Percentiles rank a stretch among this genome's conserved stretches.
Evolutionary conservation across 805 yeast genomes (phyloP).

Genomic region (Kazachstania viticola): DNA sequence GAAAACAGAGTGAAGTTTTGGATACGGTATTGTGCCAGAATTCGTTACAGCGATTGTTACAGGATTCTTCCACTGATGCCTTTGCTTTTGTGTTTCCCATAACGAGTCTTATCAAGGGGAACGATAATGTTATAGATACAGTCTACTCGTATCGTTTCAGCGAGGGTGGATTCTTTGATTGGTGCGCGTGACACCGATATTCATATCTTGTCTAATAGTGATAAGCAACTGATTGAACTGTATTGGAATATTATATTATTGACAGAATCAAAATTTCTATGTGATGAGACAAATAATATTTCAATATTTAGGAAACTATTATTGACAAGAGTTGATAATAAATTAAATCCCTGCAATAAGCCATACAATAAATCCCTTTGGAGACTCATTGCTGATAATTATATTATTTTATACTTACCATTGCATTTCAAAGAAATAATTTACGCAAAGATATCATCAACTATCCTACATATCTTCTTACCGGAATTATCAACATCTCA

Average conservation of each 20-base stretch:
- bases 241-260: conserved; percentile 25
- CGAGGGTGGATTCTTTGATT: conserved; percentile 19
- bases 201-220: not conserved
- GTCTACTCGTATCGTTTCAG: too few relatives aligned
- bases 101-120: too few relatives aligned
- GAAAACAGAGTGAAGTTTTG: too few relatives aligned
- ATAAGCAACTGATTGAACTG: conserved; percentile 11
- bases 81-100: too few relatives aligned
- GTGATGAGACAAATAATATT: not conserved
- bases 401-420: conserved; percentile 18
- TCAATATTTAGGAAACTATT: conserved; percentile 2
- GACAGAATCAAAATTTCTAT: conserved; percentile 19
- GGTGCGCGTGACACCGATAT: conserved; percentile 25
- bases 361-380: conserved; percentile 6
- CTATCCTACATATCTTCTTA: conserved; percentile 14
- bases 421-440: conserved; percentile 13
- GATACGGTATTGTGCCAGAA: too few relatives aligned
- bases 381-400: conserved; percentile 17
- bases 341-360: too few relatives aligned
- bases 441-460: conserved; percentile 15
- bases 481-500: conserved; percentile 2
- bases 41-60: too few relatives aligned
- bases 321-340: conserved; percentile 1
- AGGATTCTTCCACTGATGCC: too few relatives aligned
- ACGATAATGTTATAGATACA: too few relatives aligned